These are phyloP conservation scores for Apostasia shenzhenica DNA, from an alignment of 106 monocot species.

Conservation along the genomic window DNA sequence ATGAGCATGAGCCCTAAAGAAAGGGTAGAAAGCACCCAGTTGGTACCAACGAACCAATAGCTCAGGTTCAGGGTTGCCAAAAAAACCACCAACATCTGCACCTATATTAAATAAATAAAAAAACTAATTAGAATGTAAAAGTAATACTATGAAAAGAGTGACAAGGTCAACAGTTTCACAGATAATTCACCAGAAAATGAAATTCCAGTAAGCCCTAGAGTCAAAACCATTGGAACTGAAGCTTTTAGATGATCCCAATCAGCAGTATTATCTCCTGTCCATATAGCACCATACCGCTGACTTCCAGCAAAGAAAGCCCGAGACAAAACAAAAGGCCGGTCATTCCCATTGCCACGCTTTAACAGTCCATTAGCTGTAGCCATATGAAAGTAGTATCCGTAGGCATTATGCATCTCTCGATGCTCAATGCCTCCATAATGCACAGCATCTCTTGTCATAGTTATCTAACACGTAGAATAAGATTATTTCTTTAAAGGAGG, in stretches of 20 bases:
- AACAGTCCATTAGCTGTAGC: conserved; percentile 83
- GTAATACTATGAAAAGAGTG: neutral
- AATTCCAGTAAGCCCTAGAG: conserved; percentile 87
- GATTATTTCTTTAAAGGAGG: neutral
- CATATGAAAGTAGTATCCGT: conserved; percentile 98
- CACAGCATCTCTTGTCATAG: conserved; percentile 92
- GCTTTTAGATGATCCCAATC: conserved; percentile 95
- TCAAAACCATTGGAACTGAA: conserved; percentile 93
- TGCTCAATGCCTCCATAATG: conserved; percentile 91
- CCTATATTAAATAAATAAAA: conserved; percentile 34
- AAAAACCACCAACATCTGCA: conserved; percentile 98
- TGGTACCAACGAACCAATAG: conserved; percentile 96
- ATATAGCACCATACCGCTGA: conserved; percentile 87
- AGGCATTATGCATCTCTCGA: conserved; percentile 94
- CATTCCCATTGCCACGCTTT: conserved; percentile 83
- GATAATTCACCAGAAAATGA: conserved; percentile 67
- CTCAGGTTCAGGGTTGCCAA: conserved; percentile 89
- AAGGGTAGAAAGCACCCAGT: conserved; percentile 93
- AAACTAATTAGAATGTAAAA: conserved; percentile 4
- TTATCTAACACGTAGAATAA: conserved; percentile 46
- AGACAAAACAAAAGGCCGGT: conserved; percentile 90
- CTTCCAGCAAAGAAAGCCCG: conserved; percentile 98
- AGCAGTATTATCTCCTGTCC: conserved; percentile 97
- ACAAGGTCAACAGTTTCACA: neutral
- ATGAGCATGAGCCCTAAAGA: conserved; percentile 97